Conservation (phyloP, 2,329 filamentous ascomycete species). For the Aspergillus sp. region DNA sequence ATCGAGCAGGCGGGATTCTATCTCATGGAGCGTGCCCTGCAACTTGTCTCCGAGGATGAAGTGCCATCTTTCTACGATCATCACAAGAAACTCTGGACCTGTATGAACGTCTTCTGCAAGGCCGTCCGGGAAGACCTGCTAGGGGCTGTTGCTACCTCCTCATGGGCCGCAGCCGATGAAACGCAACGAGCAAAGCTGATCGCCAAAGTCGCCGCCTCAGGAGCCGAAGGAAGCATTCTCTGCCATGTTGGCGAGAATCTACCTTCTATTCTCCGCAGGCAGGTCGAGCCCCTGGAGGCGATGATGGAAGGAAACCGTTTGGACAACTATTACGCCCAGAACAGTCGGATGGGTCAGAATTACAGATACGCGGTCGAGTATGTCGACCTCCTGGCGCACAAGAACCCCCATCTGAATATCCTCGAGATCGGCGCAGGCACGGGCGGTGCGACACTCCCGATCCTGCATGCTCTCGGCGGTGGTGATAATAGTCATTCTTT, state of each 20-base stretch:
- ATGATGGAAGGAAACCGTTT: background rate
- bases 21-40: background rate
- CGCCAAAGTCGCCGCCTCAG: background rate
- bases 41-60: background rate
- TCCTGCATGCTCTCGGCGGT: constrained; percentile 1
- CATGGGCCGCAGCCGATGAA: background rate
- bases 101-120: background rate
- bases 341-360: background rate
- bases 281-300: background rate
- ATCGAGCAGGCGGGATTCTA: background rate
- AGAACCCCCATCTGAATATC: constrained; percentile 8
- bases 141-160: no score
- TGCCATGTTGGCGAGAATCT: background rate
- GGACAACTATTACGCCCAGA: background rate
- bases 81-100: background rate
- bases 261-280: background rate
- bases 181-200: no score
- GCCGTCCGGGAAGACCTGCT: no score
- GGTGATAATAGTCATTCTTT: no score
- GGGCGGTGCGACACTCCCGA: constrained; percentile 5
- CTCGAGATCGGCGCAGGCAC: constrained; percentile 15
- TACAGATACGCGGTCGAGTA: background rate
- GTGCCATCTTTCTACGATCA: background rate
- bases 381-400: background rate
- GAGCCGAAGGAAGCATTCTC: background rate